A percentile compares a stretch with the other conserved stretches of the same genome.
These are phyloP conservation scores for Thalassiosira pacifica DNA, from an alignment of 352 stramenopile genomes.

Conservation along the genomic window DNA sequence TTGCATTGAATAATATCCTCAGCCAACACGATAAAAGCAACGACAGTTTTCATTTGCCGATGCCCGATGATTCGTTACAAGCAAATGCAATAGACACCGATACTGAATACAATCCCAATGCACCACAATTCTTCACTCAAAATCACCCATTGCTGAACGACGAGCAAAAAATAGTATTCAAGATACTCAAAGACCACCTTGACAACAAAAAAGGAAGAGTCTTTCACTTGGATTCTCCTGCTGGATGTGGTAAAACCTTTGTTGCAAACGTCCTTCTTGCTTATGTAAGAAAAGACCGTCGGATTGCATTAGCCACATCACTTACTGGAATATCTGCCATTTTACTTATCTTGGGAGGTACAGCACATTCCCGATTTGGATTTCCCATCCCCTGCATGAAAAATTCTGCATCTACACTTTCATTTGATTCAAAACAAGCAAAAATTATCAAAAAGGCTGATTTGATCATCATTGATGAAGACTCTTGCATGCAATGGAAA, in stretches of 20 bases:
- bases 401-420: conserved; percentile 9
- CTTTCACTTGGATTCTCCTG: conserved; percentile 36
- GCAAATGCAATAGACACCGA: background rate
- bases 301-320: conserved; percentile 40
- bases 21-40: conserved; percentile 4
- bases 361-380: conserved; percentile 19
- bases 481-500: conserved; percentile 34
- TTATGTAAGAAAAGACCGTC: conserved; percentile 20
- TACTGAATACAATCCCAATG: conserved; percentile 16
- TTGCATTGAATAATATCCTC: conserved; percentile 10
- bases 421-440: conserved; percentile 20
- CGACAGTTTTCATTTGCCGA: background rate
- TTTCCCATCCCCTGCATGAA: conserved; percentile 8
- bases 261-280: conserved; percentile 29
- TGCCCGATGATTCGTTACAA: background rate
- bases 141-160: conserved; percentile 12
- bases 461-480: conserved; percentile 56
- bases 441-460: conserved; percentile 17
- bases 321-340: conserved; percentile 33
- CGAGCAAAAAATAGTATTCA: conserved; percentile 8
- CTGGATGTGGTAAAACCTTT: conserved; percentile 51
- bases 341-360: conserved; percentile 23
- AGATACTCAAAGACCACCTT: background rate
- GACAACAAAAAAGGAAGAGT: background rate
- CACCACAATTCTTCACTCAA: background rate